phyloP scores from a whole-genome alignment of 345 rosid species.

The Salix brachista region DNA sequence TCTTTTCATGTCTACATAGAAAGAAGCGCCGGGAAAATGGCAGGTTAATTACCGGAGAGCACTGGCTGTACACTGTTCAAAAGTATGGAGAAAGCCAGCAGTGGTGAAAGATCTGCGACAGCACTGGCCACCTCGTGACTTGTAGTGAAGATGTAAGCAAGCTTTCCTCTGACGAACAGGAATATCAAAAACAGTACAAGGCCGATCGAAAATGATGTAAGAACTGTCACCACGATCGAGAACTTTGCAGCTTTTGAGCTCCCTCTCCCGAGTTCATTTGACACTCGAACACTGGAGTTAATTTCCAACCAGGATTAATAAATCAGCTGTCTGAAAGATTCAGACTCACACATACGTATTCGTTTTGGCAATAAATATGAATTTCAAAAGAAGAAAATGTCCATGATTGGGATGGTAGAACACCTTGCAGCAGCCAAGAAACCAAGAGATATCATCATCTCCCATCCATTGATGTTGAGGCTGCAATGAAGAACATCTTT shows the following conservation, averaged over 20 bases:
- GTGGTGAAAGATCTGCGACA: constrained; percentile 65
- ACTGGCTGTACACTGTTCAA: constrained; percentile 82
- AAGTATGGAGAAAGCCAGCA: constrained; percentile 67
- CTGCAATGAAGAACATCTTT: constrained; percentile 27
- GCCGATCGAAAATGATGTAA: constrained; percentile 55
- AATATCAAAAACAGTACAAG: constrained; percentile 39
- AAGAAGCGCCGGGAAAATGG: background rate
- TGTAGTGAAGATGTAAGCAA: constrained; percentile 62
- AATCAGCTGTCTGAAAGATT: background rate
- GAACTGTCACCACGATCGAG: constrained; percentile 36
- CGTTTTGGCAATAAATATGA: no score
- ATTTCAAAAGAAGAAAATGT: no score
- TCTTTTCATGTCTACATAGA: no score
- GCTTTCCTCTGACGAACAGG: constrained; percentile 44
- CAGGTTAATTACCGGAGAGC: constrained; percentile 51
- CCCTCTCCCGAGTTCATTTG: constrained; percentile 80
- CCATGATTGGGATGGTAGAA: background rate
- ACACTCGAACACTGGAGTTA: constrained; percentile 60
- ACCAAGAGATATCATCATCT: constrained; percentile 80
- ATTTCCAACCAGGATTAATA: background rate
- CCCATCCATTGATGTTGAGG: constrained; percentile 67
- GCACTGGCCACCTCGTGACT: constrained; percentile 49
- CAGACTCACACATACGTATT: no score
- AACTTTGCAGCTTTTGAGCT: constrained; percentile 55
- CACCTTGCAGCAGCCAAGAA: constrained; percentile 77